Conservation (phyloP, 192 early-diverging fungal species). For the Backusella tarrabulga region DNA sequence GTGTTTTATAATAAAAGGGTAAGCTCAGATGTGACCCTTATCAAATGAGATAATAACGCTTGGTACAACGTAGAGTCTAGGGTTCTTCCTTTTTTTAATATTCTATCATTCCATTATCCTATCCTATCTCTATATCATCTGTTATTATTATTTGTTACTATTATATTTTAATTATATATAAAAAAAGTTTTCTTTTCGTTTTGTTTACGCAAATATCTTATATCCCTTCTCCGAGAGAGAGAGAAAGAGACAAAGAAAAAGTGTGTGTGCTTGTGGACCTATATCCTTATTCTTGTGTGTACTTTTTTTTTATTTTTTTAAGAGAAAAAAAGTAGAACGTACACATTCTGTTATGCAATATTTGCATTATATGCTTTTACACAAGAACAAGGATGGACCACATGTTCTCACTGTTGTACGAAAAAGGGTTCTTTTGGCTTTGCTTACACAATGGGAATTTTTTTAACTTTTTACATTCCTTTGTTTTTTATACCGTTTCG, state of each 20-base stretch:
- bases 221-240: too few species aligned
- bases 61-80: not conserved
- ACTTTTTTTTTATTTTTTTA: too few species aligned
- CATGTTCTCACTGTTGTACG: constrained; percentile 1
- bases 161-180: not conserved
- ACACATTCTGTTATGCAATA: too few species aligned
- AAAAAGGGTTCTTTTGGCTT: constrained; percentile 6
- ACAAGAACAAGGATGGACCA: not conserved
- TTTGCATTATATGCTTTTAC: not conserved
- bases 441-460: not conserved
- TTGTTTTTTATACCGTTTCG: too few species aligned
- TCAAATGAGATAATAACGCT: too few species aligned
- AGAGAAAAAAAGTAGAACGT: too few species aligned
- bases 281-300: too few species aligned
- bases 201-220: too few species aligned
- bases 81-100: not conserved
- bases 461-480: not conserved
- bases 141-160: not conserved
- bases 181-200: not conserved
- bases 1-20: too few species aligned
- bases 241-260: too few species aligned
- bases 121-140: not conserved
- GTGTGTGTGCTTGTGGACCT: too few species aligned
- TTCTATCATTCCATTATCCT: not conserved
- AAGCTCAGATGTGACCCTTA: too few species aligned